Percentiles rank a stretch among this genome's conserved stretches.
Evolutionary conservation across 2,329 filamentous ascomycete species (phyloP).

Genomic region (Gyromitra esculenta): DNA sequence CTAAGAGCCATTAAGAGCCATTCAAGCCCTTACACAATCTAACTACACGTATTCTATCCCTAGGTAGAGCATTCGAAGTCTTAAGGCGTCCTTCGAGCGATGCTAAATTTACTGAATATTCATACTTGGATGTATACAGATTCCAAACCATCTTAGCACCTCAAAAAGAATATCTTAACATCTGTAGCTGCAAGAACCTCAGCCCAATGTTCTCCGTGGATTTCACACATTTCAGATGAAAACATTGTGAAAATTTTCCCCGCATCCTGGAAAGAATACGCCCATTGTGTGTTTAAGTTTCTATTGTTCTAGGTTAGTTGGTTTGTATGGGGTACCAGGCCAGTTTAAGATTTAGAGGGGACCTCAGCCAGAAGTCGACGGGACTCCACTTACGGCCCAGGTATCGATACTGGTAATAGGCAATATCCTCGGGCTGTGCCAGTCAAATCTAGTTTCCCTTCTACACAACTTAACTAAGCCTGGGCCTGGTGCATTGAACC

Average conservation of each 20-base stretch:
- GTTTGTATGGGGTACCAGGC: background rate
- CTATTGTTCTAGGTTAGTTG: background rate
- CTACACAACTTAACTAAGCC: background rate
- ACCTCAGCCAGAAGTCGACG: background rate
- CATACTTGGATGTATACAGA: too few species aligned
- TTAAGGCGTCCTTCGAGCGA: too few species aligned
- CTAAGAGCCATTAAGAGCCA: too few species aligned
- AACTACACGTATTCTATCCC: too few species aligned
- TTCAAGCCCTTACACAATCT: too few species aligned
- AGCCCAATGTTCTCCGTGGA: background rate
- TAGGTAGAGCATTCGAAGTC: too few species aligned
- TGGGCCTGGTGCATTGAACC: background rate
- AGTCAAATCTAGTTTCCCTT: background rate
- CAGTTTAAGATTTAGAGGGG: background rate
- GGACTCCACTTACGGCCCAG: background rate
- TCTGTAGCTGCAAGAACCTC: background rate
- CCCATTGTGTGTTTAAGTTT: background rate
- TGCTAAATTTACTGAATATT: too few species aligned
- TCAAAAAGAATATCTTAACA: constrained; percentile 6
- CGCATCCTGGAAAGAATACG: background rate
- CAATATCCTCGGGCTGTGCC: background rate
- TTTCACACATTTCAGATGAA: background rate
- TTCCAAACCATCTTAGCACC: background rate
- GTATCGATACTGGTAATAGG: background rate
- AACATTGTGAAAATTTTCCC: background rate